phyloP scores from a whole-genome alignment of 2,329 filamentous ascomycete genomes.

The Trichoderma afroharzianum region DNA sequence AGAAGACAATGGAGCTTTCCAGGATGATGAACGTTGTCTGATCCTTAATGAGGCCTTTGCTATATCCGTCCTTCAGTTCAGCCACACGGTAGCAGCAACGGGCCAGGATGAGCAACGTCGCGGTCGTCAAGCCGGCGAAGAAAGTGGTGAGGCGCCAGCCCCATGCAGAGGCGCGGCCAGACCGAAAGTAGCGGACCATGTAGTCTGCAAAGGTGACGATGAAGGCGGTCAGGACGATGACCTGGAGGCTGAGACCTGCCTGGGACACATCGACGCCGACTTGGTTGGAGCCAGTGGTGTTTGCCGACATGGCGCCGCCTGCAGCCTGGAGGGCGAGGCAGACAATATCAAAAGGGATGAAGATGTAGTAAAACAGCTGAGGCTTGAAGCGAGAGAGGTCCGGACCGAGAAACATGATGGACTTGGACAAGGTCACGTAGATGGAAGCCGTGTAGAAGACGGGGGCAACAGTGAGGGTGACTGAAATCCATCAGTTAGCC shows the following conservation, averaged over 20 bases:
- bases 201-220: slow-evolving; percentile 47
- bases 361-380: slow-evolving; percentile 43
- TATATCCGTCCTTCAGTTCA: slow-evolving; percentile 62
- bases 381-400: slow-evolving; percentile 43
- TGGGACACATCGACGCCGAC: slow-evolving; percentile 38
- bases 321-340: slow-evolving; percentile 56
- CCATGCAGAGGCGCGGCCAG: slow-evolving; percentile 24
- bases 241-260: slow-evolving; percentile 57
- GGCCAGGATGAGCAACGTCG: slow-evolving; percentile 58
- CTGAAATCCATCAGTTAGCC: slow-evolving; percentile 28
- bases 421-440: slow-evolving; percentile 57
- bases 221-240: slow-evolving; percentile 53
- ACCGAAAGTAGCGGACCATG: slow-evolving; percentile 40
- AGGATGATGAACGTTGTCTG: slow-evolving; percentile 51
- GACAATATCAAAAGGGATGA: slow-evolving; percentile 54
- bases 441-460: slow-evolving; percentile 58
- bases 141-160: slow-evolving; percentile 41
- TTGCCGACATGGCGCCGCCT: slow-evolving; percentile 52
- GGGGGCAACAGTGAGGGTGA: slow-evolving; percentile 51
- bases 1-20: slow-evolving; percentile 43
- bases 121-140: slow-evolving; percentile 47
- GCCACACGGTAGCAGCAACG: slow-evolving; percentile 62
- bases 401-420: slow-evolving; percentile 39
- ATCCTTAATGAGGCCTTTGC: slow-evolving; percentile 50
- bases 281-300: slow-evolving; percentile 37